Evolutionary conservation across 1,139 yeast species (phyloP).

Genomic region (Candida sanyaensis): DNA sequence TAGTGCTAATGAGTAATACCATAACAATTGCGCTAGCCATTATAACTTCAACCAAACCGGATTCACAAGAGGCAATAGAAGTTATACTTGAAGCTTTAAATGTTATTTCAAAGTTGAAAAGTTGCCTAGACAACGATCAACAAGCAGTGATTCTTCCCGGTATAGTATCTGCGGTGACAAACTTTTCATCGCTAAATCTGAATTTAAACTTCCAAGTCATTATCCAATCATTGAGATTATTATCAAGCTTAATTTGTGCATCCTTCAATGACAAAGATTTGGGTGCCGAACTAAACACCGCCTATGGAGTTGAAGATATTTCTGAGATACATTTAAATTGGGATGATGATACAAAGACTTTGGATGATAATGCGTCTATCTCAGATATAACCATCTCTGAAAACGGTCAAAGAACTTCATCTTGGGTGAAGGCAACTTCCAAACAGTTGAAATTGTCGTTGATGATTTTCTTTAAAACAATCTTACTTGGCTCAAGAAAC

Average conservation of each 20-base stretch:
- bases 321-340: constrained; percentile 22
- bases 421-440: constrained; percentile 69
- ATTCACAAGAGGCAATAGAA: constrained; percentile 11
- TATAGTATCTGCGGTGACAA: constrained; percentile 32
- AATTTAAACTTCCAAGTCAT: constrained; percentile 28
- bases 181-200: constrained; percentile 24
- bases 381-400: constrained; percentile 11
- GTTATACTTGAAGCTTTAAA: constrained; percentile 5
- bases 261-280: constrained; percentile 33
- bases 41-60: constrained; percentile 13
- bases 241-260: constrained; percentile 22
- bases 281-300: constrained; percentile 13
- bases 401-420: constrained; percentile 38
- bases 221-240: constrained; percentile 22
- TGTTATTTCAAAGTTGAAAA: constrained; percentile 9
- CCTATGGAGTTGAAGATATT: constrained; percentile 9
- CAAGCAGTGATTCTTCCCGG: constrained; percentile 46
- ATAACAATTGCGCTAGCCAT: constrained; percentile 25
- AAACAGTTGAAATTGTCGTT: constrained; percentile 57
- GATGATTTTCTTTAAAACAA: constrained; percentile 29
- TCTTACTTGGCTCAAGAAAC: constrained; percentile 18
- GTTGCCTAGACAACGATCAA: constrained; percentile 27
- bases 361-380: constrained; percentile 6
- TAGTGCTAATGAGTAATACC: constrained; percentile 29
- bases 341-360: constrained; percentile 15